Percentiles rank a stretch among this genome's conserved stretches.
phyloP scores from a whole-genome alignment of 2,329 filamentous ascomycete genomes.

The Neospermospora avenae region DNA sequence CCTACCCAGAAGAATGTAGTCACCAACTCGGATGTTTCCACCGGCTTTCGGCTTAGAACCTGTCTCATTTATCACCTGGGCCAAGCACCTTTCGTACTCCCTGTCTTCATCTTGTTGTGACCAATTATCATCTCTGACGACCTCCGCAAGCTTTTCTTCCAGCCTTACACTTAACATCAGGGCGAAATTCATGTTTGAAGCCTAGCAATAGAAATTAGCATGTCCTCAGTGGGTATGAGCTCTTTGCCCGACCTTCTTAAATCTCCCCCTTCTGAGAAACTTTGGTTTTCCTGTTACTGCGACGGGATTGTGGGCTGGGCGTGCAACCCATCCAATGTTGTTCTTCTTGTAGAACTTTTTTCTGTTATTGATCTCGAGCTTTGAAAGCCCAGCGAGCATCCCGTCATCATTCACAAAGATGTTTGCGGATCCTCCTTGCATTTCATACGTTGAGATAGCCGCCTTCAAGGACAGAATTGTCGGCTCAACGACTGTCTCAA shows the following conservation, averaged over 20 bases:
- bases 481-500: conserved; percentile 48
- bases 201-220: no score
- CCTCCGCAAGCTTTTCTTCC: conserved; percentile 33
- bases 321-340: conserved; percentile 68
- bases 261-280: conserved; percentile 60
- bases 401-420: conserved; percentile 71
- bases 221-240: no score
- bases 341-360: conserved; percentile 68
- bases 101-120: conserved; percentile 63
- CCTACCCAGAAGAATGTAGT: conserved; percentile 65
- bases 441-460: conserved; percentile 56
- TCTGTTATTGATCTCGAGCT: conserved; percentile 58
- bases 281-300: neutral
- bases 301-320: conserved; percentile 59
- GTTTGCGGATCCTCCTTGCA: conserved; percentile 60
- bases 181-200: conserved; percentile 22
- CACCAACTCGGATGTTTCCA: conserved; percentile 80
- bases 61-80: conserved; percentile 62
- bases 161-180: conserved; percentile 11
- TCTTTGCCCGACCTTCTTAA: conserved; percentile 23
- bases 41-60: conserved; percentile 70
- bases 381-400: conserved; percentile 58
- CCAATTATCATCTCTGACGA: conserved; percentile 59
- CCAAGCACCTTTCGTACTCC: conserved; percentile 62
- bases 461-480: conserved; percentile 53